Evolutionary conservation across 441 rosid species (phyloP).

Genomic region (Populus hybrid): DNA sequence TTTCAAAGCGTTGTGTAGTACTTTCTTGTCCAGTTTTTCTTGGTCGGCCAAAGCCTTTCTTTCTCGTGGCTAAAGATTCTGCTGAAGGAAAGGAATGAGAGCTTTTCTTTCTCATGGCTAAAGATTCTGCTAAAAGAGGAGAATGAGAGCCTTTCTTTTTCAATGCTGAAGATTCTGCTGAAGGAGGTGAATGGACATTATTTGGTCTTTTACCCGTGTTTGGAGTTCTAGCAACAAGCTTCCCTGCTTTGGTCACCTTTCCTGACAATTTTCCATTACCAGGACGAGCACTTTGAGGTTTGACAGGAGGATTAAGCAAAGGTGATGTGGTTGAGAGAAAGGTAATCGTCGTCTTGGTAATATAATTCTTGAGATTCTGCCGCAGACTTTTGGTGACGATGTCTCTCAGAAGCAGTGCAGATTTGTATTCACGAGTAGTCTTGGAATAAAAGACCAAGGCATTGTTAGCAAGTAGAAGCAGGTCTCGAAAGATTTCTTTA

Average conservation of each 20-base stretch:
- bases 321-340: constrained; percentile 16
- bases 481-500: constrained; percentile 61
- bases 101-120: not conserved
- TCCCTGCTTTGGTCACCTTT: constrained; percentile 24
- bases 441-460: constrained; percentile 70
- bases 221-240: constrained; percentile 25
- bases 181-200: constrained; percentile 1
- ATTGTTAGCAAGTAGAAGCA: constrained; percentile 77
- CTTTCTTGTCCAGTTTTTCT: constrained; percentile 33
- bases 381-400: constrained; percentile 47
- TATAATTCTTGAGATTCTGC: constrained; percentile 39
- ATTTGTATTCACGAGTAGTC: constrained; percentile 81
- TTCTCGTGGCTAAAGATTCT: constrained; percentile 34
- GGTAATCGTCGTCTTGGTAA: constrained; percentile 29
- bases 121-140: not conserved
- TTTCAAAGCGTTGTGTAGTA: constrained; percentile 19
- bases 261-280: constrained; percentile 12
- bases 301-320: constrained; percentile 34
- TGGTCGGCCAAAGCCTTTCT: constrained; percentile 32
- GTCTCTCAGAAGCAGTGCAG: constrained; percentile 57
- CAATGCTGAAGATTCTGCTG: not conserved
- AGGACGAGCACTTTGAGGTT: constrained; percentile 32
- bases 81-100: constrained; percentile 32
- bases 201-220: constrained; percentile 30
- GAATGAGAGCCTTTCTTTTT: not conserved